Evolutionary conservation across 169 alveolate species (phyloP), one percentile per base, ranked within the genome.

Genomic region (Cryptosporidium baileyi): DNA sequence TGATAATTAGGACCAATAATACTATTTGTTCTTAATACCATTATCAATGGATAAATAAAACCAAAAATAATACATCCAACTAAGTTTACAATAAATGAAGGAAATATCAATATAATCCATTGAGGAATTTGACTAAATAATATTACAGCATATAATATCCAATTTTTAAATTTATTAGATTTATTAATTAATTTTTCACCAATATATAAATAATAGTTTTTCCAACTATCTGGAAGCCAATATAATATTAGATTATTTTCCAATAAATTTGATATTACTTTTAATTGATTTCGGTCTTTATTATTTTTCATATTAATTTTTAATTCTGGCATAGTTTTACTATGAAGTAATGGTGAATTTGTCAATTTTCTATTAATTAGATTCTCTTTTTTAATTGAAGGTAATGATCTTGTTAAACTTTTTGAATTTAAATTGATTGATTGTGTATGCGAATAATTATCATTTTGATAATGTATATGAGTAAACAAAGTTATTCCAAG

Each of bases 1-100:
- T 54, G 22, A 30, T 32, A 45, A 28, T 60, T 30, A n/a, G 3
- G 28, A 26, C 61, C 45, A 30, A 65, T 45, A 11, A 15, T 47
- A 43, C 81, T 26, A 22, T 45, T 74, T 54, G 43, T 57, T 74
- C 57, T 74, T 40, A 74, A 24, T 13, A 47, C 43, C 74, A 74
- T 74, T 8, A 74, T 57, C 26, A 74, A 8, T 41, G 85, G 85
- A 57, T 74, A 74, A 8, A 54, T 0, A 28, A 26, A 74, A 17
- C 85, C 85, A 74, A 74, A 74, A 3, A 57, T 26, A 54, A 57
- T 74, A 28, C 85, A 74, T 4, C 85, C 85, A 32, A 74, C n/a
- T 15, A 40, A 22, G 26, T 74, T 74, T 13, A 74, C 85, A 40
- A 74, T 54, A 41, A 74, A 74, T 1, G 85, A 51, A 17, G 85